Percentiles rank a stretch among this genome's conserved stretches.
phyloP scores from a whole-genome alignment of 2,329 filamentous ascomycete species.

The Graphilbum ipis-grandicollis region DNA sequence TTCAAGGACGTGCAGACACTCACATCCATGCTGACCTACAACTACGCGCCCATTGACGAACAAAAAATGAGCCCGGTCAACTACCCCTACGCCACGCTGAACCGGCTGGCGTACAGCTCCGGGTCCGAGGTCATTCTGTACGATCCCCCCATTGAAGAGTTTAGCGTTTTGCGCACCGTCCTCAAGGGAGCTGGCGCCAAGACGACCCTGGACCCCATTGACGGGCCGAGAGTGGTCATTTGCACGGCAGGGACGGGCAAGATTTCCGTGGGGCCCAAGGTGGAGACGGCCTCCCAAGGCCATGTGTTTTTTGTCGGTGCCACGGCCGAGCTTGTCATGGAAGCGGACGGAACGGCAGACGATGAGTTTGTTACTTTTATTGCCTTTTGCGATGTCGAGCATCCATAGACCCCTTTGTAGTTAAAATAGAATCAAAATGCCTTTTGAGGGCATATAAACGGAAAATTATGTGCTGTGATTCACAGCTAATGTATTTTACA shows the following conservation, averaged over 20 bases:
- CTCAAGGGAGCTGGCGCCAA: conserved; percentile 58
- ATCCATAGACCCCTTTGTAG: no score
- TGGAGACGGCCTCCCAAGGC: conserved; percentile 54
- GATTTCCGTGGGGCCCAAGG: conserved; percentile 72
- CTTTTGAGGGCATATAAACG: no score
- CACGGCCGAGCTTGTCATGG: conserved; percentile 65
- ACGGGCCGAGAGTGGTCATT: conserved; percentile 83
- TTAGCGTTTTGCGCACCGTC: conserved; percentile 69
- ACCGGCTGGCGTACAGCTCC: conserved; percentile 65
- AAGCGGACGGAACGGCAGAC: conserved; percentile 42
- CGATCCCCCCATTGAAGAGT: conserved; percentile 93
- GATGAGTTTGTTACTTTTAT: conserved; percentile 78
- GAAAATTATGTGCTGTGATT: no score
- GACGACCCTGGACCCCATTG: conserved; percentile 72
- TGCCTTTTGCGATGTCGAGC: conserved; percentile 72
- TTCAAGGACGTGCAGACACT: conserved; percentile 92
- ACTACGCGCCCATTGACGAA: conserved; percentile 81
- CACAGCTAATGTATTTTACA: no score
- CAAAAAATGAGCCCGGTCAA: conserved; percentile 82
- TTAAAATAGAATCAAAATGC: no score
- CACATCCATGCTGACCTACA: conserved; percentile 84
- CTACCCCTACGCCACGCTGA: conserved; percentile 73
- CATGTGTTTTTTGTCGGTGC: conserved; percentile 77
- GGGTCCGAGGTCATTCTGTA: conserved; percentile 60
- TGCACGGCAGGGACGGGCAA: conserved; percentile 71